Conservation (phyloP, 208 protist genomes). For the Leishmania major region DNA sequence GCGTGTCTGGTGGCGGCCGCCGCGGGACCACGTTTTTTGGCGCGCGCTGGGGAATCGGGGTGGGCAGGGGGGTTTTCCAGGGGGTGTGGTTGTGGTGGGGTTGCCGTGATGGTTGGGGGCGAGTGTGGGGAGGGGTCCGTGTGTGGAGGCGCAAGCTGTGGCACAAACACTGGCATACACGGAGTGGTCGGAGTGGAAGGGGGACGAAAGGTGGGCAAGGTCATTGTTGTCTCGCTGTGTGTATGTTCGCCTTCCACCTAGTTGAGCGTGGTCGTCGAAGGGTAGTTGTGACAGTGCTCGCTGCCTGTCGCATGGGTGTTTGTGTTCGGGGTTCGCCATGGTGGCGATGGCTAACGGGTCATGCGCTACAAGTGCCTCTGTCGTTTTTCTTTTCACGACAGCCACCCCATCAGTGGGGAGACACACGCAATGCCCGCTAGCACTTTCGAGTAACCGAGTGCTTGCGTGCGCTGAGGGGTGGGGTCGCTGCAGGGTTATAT, state of each 20-base stretch:
- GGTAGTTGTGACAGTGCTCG: background rate
- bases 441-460: background rate
- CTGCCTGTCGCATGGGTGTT: background rate
- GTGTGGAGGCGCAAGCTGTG: too few relatives aligned
- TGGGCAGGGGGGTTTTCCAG: too few relatives aligned
- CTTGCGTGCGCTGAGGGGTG: background rate
- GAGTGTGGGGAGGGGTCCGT: background rate
- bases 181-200: background rate
- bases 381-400: background rate
- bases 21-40: too few relatives aligned
- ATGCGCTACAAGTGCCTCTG: background rate
- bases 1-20: too few relatives aligned
- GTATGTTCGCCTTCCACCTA: background rate
- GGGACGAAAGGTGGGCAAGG: background rate
- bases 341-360: background rate
- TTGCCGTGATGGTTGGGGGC: too few relatives aligned
- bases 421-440: background rate
- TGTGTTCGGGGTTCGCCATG: background rate
- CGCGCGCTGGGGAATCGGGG: too few relatives aligned
- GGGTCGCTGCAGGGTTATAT: too few relatives aligned
- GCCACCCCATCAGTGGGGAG: background rate
- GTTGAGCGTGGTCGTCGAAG: background rate
- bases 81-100: too few relatives aligned
- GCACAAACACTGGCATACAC: background rate
- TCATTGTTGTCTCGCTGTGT: background rate